phyloP scores from a whole-genome alignment of 176 grass and related monocot genomes.

The Pontederia crassipes region DNA sequence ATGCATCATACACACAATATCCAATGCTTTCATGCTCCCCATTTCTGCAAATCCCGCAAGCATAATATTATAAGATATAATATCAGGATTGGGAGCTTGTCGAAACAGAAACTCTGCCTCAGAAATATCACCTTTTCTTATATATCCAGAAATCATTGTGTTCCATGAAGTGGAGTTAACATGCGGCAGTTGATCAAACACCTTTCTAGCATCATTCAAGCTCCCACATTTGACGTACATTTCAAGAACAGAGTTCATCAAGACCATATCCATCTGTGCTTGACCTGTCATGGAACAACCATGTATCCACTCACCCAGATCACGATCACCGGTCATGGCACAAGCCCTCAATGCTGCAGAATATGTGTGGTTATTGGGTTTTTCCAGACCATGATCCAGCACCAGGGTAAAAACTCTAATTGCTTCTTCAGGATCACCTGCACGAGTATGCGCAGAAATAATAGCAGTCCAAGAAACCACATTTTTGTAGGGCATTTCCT shows the following conservation, averaged over 20 bases:
- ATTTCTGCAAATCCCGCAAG: conserved; percentile 27
- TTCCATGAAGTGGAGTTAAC: conserved; percentile 25
- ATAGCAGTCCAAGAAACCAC: conserved; percentile 32
- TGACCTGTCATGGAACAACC: background rate
- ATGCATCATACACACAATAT: conserved; percentile 26
- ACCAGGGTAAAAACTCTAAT: conserved; percentile 15
- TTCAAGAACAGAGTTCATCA: conserved; percentile 26
- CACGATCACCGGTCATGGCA: conserved; percentile 13
- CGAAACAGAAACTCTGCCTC: conserved; percentile 23
- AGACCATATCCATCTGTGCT: conserved; percentile 12
- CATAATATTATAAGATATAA: conserved; percentile 28
- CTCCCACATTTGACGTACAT: conserved; percentile 31
- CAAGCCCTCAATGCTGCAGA: conserved; percentile 29
- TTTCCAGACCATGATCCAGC: conserved; percentile 9
- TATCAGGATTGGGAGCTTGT: conserved; percentile 19
- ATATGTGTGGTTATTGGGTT: conserved; percentile 22
- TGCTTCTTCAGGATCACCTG: conserved; percentile 20
- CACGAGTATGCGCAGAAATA: conserved; percentile 13
- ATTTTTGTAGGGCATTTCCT: conserved; percentile 25
- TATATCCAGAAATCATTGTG: conserved; percentile 30
- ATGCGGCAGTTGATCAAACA: conserved; percentile 16
- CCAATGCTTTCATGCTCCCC: conserved; percentile 20
- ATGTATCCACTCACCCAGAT: conserved; percentile 25
- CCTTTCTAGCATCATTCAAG: conserved; percentile 15
- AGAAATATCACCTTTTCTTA: conserved; percentile 12